Conservation (phyloP, 805 yeast genomes). For the Saccharomycopsis fermentans region DNA sequence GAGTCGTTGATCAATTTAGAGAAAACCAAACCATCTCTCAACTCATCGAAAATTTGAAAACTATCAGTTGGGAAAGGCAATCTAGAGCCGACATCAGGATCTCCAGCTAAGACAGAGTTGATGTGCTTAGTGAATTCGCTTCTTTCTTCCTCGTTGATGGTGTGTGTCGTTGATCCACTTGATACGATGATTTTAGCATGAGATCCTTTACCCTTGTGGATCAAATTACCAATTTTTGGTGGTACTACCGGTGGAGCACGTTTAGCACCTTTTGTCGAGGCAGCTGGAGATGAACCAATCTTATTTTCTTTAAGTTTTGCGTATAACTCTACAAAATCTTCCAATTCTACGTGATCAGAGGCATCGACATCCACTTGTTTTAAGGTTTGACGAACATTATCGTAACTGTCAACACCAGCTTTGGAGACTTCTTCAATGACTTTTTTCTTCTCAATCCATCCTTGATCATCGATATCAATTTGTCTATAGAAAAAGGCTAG, state of each 20-base stretch:
- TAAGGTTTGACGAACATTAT: conserved; percentile 86
- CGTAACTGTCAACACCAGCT: conserved; percentile 75
- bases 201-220: conserved; percentile 43
- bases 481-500: conserved; percentile 28
- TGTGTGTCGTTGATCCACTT: conserved; percentile 81
- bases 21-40: conserved; percentile 87
- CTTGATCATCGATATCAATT: conserved; percentile 84
- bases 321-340: conserved; percentile 79
- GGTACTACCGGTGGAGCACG: conserved; percentile 26
- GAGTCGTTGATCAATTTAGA: conserved; percentile 94
- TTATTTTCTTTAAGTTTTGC: conserved; percentile 62
- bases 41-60: conserved; percentile 93
- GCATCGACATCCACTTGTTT: conserved; percentile 91
- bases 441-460: conserved; percentile 87
- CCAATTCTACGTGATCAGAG: conserved; percentile 92
- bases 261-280: conserved; percentile 20
- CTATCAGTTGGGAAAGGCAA: conserved; percentile 89
- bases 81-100: conserved; percentile 70
- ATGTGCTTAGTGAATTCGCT: conserved; percentile 93
- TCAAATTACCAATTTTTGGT: conserved; percentile 26
- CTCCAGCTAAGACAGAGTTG: conserved; percentile 85
- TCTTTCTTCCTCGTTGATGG: conserved; percentile 95
- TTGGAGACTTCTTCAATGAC: conserved; percentile 76
- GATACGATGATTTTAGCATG: conserved; percentile 73
- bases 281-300: conserved; percentile 19